Percentiles rank a stretch among this genome's conserved stretches.
phyloP scores from a whole-genome alignment of 176 grass and related monocot species.

The Oryza glaberrima region DNA sequence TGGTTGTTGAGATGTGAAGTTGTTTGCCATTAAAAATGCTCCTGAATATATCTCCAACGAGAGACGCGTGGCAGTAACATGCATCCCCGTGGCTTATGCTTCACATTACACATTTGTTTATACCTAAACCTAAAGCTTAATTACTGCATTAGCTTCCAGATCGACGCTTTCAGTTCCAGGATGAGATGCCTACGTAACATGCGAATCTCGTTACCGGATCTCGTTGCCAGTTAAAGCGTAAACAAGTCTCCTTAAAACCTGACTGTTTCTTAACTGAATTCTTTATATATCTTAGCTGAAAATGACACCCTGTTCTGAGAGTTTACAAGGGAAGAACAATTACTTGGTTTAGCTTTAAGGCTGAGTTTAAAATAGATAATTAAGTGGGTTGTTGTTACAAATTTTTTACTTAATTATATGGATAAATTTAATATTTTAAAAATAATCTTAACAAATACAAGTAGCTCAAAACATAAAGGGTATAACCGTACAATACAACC shows the following conservation, averaged over 20 bases:
- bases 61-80: conserved; percentile 17
- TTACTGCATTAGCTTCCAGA: neutral
- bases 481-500: no score
- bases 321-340: neutral
- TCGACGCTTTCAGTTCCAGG: neutral
- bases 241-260: neutral
- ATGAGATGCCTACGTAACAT: neutral
- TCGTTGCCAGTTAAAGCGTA: neutral
- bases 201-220: neutral
- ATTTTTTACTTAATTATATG: no score
- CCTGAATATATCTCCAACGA: neutral
- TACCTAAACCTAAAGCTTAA: neutral
- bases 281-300: neutral
- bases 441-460: no score
- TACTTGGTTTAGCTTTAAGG: no score
- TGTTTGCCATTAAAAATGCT: conserved; percentile 2
- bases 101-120: neutral
- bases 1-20: conserved; percentile 17
- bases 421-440: no score
- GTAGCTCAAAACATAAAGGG: no score
- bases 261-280: neutral
- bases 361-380: no score
- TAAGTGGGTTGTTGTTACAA: no score
- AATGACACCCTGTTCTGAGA: neutral
- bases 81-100: neutral